Conservation (phyloP, 2,329 filamentous ascomycete species). For the Calonectria honghensis region DNA sequence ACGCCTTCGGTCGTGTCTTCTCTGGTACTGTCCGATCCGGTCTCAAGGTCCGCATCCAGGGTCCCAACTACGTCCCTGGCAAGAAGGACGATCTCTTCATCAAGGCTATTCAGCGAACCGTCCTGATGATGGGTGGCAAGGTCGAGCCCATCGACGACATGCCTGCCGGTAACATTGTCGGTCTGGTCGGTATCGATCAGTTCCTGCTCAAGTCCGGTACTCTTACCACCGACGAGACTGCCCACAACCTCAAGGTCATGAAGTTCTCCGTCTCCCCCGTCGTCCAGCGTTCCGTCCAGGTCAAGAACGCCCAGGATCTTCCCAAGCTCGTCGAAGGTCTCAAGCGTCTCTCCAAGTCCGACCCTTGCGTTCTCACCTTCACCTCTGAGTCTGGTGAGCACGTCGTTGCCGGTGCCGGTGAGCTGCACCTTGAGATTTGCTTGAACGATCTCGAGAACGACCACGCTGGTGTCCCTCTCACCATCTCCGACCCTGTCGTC, state of each 20-base stretch:
- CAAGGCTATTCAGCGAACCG: conserved; percentile 99
- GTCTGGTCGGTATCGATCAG: conserved; percentile 99
- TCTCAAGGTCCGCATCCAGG: conserved; percentile 99
- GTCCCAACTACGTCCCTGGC: conserved; percentile 97
- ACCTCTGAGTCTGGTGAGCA: conserved; percentile 97
- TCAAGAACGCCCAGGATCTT: conserved; percentile 99
- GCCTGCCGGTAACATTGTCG: conserved; percentile 99
- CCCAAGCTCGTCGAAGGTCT: conserved; percentile 99
- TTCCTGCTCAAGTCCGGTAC: conserved; percentile 99
- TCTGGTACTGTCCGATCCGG: conserved; percentile 97
- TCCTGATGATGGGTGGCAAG: conserved; percentile 99
- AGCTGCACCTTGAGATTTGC: conserved; percentile 99
- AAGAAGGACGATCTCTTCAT: conserved; percentile 99
- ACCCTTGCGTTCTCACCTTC: conserved; percentile 95
- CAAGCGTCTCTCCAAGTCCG: conserved; percentile 99
- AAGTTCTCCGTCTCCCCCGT: conserved; percentile 99
- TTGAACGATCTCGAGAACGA: conserved; percentile 99
- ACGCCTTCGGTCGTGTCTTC: conserved; percentile 99
- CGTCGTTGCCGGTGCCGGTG: conserved; percentile 98
- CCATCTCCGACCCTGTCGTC: conserved; percentile 98
- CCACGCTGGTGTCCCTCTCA: conserved; percentile 98
- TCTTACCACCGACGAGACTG: conserved; percentile 95
- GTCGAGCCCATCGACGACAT: conserved; percentile 99
- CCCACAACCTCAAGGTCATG: conserved; percentile 99
- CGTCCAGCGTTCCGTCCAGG: conserved; percentile 98